Base-by-base conservation (phyloP, 208 protist genomes). In the Jaenimonas drosophilae region DNA sequence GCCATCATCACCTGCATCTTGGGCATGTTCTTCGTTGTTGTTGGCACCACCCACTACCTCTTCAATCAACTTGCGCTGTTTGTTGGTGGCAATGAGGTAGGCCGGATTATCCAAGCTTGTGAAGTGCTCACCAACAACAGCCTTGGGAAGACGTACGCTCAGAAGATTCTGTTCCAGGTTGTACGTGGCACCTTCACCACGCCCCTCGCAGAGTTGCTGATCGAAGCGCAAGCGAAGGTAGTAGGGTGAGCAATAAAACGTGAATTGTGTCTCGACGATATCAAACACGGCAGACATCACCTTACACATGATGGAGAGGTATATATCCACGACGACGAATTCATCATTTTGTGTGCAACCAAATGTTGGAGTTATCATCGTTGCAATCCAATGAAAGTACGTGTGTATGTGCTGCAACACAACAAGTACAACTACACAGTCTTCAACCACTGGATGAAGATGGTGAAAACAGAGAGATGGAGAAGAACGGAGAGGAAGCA, bases 221-320 rank as follows among this genome's bases (percentile, higher is more conserved):
- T 82, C 63, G 56, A 96, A 96, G 33, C 57, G 74, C 14, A 96
- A 69, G 14, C 85, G 66, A 12, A 96, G 64, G 38, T 94, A 95
- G 55, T 94, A 96, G 4, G 90, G 90, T 4, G 60, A 58, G 43
- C 79, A 88, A 61, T 88, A 70, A 48, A 96, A 94, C 2, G 80
- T 91, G 47, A 96, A 94, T 41, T 90, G 70, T 5, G 63, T 72
- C 5, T 58, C 70, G 17, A 67, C 41, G 43, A 96, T 91, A 42
- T 78, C 69, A 43, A 95, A 96, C 39, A 71, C 61, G 20, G 86
- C 77, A 23, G 64, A 67, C 33, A 66, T 65, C 21, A 83, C 74
- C 44, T 93, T 93, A 54, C 84, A 88, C 25, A 90, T 64, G 11
- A 71, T 62, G 0, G 70, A 81, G 21, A 96, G 73, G 1, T 56